phyloP scores from a whole-genome alignment of 2,329 filamentous ascomycete genomes.

The Claviceps citrina region DNA sequence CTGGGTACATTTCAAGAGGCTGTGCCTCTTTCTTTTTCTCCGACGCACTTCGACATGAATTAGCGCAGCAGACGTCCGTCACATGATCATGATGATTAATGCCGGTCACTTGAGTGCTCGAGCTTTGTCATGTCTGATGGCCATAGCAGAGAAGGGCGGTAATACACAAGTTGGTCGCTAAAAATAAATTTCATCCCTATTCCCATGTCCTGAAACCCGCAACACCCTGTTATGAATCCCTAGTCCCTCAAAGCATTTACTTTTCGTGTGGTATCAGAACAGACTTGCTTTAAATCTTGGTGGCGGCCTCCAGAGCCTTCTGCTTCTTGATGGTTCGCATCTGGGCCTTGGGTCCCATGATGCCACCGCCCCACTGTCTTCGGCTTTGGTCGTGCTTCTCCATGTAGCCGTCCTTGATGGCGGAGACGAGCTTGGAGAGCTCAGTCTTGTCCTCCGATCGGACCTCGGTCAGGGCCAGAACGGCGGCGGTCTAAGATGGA shows the following conservation, averaged over 20 bases:
- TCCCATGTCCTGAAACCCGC: slow-evolving; percentile 25
- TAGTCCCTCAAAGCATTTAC: slow-evolving; percentile 23
- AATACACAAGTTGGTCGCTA: slow-evolving; percentile 16
- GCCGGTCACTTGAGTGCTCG: too few relatives aligned
- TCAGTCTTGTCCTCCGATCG: slow-evolving; percentile 96
- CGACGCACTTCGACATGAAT: too few relatives aligned
- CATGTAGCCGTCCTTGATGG: slow-evolving; percentile 95
- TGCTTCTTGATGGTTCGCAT: slow-evolving; percentile 66
- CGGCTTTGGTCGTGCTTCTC: slow-evolving; percentile 87
- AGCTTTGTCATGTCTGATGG: neutral
- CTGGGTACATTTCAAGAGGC: too few relatives aligned
- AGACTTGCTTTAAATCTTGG: slow-evolving; percentile 71
- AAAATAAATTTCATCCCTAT: slow-evolving; percentile 25
- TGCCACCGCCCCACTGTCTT: slow-evolving; percentile 97
- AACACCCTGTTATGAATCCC: slow-evolving; percentile 24
- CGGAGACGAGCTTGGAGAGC: slow-evolving; percentile 87
- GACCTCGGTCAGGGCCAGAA: slow-evolving; percentile 90
- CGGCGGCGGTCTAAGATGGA: slow-evolving; percentile 63
- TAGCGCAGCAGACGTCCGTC: too few relatives aligned
- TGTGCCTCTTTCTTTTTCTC: too few relatives aligned
- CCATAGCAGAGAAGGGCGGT: slow-evolving; percentile 7
- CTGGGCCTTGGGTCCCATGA: slow-evolving; percentile 93
- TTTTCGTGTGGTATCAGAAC: slow-evolving; percentile 19
- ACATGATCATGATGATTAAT: too few relatives aligned
- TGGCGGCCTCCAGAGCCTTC: slow-evolving; percentile 84